phyloP scores from a whole-genome alignment of 768 basidiomycete species.

The Coprinopsis sp. region DNA sequence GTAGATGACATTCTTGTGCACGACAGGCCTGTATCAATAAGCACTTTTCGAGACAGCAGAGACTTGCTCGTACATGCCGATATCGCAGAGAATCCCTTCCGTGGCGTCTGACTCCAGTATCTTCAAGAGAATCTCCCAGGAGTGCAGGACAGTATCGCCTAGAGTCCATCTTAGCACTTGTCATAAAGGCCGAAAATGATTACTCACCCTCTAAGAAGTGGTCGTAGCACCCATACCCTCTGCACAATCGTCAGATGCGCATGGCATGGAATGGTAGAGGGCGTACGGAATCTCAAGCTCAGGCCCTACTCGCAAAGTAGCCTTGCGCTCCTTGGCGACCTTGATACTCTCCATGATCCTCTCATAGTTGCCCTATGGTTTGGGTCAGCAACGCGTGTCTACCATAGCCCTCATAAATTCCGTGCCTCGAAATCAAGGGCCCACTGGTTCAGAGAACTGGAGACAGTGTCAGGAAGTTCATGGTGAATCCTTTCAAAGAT shows the following conservation, averaged over 20 bases:
- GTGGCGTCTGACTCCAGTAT: slow-evolving; percentile 77
- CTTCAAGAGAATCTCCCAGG: slow-evolving; percentile 96
- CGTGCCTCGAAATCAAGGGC: slow-evolving; percentile 87
- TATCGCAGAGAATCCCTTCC: slow-evolving; percentile 87
- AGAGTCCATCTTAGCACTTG: slow-evolving; percentile 3
- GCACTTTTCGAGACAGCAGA: neutral
- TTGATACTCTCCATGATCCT: slow-evolving; percentile 85
- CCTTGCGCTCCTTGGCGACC: slow-evolving; percentile 84
- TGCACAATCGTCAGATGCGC: slow-evolving; percentile 22
- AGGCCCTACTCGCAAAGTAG: slow-evolving; percentile 89
- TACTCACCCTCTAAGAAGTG: slow-evolving; percentile 89
- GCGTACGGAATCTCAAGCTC: slow-evolving; percentile 90
- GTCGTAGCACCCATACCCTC: slow-evolving; percentile 96
- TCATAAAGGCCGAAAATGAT: neutral
- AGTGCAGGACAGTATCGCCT: slow-evolving; percentile 96
- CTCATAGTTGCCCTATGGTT: slow-evolving; percentile 79
- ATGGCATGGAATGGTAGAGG: neutral
- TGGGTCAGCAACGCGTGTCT: neutral
- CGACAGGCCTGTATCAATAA: slow-evolving; percentile 70
- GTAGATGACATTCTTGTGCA: slow-evolving; percentile 97
- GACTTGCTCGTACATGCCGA: slow-evolving; percentile 74
- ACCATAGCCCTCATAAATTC: neutral
- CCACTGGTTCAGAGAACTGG: slow-evolving; percentile 94
- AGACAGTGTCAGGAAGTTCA: slow-evolving; percentile 6
- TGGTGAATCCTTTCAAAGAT: neutral